Conservation (phyloP, 306 rosid genomes). For the Glycyrrhiza uralensis region DNA sequence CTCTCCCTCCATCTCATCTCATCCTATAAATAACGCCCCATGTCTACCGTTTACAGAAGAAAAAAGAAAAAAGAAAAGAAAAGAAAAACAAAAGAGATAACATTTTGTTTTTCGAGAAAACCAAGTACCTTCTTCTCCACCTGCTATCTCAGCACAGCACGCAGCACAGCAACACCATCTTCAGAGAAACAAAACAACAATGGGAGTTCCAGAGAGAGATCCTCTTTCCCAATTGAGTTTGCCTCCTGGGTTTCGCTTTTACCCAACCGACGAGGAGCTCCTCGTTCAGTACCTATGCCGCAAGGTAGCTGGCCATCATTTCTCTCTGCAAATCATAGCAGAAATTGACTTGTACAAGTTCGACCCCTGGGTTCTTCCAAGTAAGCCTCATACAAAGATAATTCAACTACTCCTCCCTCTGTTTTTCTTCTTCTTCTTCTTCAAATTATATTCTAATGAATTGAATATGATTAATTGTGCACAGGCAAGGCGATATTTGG, state of each 20-base stretch:
- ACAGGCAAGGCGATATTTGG: slow-evolving; percentile 93
- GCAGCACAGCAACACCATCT: neutral
- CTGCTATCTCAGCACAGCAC: neutral
- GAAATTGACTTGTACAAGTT: slow-evolving; percentile 91
- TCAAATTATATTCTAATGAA: too few species aligned
- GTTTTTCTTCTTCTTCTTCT: too few species aligned
- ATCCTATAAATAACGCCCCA: slow-evolving; percentile 39
- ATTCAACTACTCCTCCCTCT: neutral
- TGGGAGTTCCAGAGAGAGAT: slow-evolving; percentile 68
- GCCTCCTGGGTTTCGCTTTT: slow-evolving; percentile 93
- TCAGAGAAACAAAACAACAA: slow-evolving; percentile 14
- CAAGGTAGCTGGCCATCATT: slow-evolving; percentile 90
- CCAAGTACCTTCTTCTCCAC: neutral
- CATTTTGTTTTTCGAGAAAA: neutral
- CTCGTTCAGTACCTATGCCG: slow-evolving; percentile 85
- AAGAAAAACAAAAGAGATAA: neutral
- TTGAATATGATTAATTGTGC: neutral
- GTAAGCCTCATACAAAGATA: slow-evolving; percentile 29
- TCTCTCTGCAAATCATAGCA: slow-evolving; percentile 63
- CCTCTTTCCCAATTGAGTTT: slow-evolving; percentile 68
- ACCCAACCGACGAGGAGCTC: slow-evolving; percentile 93
- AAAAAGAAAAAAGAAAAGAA: slow-evolving; percentile 30
- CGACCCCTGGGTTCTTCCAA: slow-evolving; percentile 92
- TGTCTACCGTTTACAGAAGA: neutral
- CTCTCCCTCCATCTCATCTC: slow-evolving; percentile 19